Evolutionary conservation across 1,139 yeast genomes (phyloP).

Genomic region (Candida sp.): DNA sequence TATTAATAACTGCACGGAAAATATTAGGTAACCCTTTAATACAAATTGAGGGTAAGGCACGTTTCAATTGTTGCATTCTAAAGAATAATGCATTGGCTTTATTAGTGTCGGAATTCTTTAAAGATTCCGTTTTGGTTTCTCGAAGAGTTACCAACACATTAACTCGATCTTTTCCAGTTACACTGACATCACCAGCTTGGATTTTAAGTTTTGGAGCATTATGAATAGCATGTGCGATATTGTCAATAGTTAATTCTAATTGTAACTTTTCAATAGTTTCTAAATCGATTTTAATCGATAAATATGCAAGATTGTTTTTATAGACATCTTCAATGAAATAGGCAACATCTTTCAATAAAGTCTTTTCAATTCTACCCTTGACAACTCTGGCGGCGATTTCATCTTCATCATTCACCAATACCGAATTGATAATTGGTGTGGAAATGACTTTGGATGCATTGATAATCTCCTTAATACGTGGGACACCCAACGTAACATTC

Average conservation of each 20-base stretch:
- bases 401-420: constrained; percentile 87
- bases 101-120: constrained; percentile 23
- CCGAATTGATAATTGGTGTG: constrained; percentile 96
- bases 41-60: constrained; percentile 81
- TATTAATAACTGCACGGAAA: constrained; percentile 94
- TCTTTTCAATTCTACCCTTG: constrained; percentile 95
- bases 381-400: constrained; percentile 99
- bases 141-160: constrained; percentile 66
- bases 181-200: constrained; percentile 64
- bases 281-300: constrained; percentile 80
- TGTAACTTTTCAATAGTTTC: constrained; percentile 86
- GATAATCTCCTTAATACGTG: constrained; percentile 97
- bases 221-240: constrained; percentile 79
- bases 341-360: constrained; percentile 81
- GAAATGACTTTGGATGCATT: constrained; percentile 95
- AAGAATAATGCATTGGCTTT: constrained; percentile 67
- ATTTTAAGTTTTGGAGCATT: constrained; percentile 90
- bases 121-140: constrained; percentile 46
- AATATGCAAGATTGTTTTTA: constrained; percentile 71
- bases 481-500: constrained; percentile 99
- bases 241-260: constrained; percentile 80
- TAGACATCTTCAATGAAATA: constrained; percentile 92
- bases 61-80: constrained; percentile 84
- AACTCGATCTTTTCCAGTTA: constrained; percentile 64
- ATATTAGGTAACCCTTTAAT: constrained; percentile 93